Percentiles rank a stretch among this genome's conserved stretches.
phyloP scores from a whole-genome alignment of 495 filamentous ascomycete species.

The Trypethelium eluteriae region DNA sequence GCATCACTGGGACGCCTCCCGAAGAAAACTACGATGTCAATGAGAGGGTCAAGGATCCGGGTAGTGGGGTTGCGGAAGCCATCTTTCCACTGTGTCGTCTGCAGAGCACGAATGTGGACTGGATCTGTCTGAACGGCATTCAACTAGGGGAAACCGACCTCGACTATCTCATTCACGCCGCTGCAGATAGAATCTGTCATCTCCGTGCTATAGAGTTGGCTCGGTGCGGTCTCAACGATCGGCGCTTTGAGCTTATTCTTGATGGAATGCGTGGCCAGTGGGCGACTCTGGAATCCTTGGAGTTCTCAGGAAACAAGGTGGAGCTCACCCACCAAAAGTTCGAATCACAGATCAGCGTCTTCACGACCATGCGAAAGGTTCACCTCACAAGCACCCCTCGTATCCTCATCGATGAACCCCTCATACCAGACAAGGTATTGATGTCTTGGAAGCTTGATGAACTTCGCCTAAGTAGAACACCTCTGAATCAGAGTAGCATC shows the following conservation, averaged over 20 bases:
- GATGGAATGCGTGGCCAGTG: constrained; percentile 57
- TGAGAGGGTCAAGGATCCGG: constrained; percentile 51
- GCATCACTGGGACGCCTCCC: constrained; percentile 46
- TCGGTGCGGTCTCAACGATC: constrained; percentile 62
- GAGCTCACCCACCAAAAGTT: constrained; percentile 58
- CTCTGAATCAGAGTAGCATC: constrained; percentile 45
- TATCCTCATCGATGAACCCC: constrained; percentile 54
- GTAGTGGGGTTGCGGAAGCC: constrained; percentile 72
- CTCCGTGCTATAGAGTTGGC: constrained; percentile 77
- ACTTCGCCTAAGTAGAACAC: constrained; percentile 57
- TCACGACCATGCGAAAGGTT: constrained; percentile 62
- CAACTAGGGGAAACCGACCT: constrained; percentile 74
- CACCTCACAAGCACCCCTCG: constrained; percentile 61
- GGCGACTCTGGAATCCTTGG: constrained; percentile 63
- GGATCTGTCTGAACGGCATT: constrained; percentile 75
- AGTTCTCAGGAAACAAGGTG: constrained; percentile 69
- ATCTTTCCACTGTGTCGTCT: constrained; percentile 67
- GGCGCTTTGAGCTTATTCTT: constrained; percentile 49
- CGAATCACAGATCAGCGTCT: constrained; percentile 55
- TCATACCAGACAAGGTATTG: constrained; percentile 59
- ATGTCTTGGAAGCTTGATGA: constrained; percentile 71
- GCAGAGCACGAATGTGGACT: constrained; percentile 69
- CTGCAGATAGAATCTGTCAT: constrained; percentile 55
- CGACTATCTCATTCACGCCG: constrained; percentile 61
- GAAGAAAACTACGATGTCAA: constrained; percentile 43